phyloP scores from a whole-genome alignment of 2,329 filamentous ascomycete genomes.

The Zalaria sp. region DNA sequence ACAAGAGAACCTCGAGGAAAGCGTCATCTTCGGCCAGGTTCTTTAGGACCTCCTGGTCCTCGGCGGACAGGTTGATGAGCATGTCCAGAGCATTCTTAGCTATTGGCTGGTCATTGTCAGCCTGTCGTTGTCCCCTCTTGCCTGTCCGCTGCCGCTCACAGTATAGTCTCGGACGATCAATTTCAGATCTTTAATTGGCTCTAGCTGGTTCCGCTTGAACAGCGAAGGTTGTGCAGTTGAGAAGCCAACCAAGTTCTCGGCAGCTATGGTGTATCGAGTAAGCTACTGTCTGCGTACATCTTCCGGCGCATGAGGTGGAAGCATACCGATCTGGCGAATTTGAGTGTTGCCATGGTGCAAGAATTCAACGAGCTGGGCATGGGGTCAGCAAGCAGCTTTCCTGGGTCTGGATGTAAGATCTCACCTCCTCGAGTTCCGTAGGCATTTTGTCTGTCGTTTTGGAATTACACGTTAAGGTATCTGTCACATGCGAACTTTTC shows the following conservation, averaged over 20 bases:
- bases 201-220: slow-evolving; percentile 69
- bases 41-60: slow-evolving; percentile 62
- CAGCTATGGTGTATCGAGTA: slow-evolving; percentile 36
- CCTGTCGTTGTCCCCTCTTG: no score
- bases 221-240: slow-evolving; percentile 60
- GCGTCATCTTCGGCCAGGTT: slow-evolving; percentile 61
- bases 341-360: slow-evolving; percentile 85
- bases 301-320: slow-evolving; percentile 2
- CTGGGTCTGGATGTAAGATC: not conserved
- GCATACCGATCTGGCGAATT: slow-evolving; percentile 62
- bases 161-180: slow-evolving; percentile 69
- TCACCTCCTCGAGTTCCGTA: slow-evolving; percentile 35
- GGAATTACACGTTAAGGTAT: no score
- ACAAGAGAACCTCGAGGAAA: slow-evolving; percentile 62
- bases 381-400: not conserved
- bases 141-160: slow-evolving; percentile 11
- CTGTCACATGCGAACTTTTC: no score
- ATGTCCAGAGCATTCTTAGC: slow-evolving; percentile 88
- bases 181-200: slow-evolving; percentile 77
- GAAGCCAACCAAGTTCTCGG: slow-evolving; percentile 77
- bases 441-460: slow-evolving; percentile 22
- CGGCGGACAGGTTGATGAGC: slow-evolving; percentile 64
- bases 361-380: slow-evolving; percentile 68
- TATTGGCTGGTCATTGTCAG: slow-evolving; percentile 46
- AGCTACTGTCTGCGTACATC: not conserved